Evolutionary conservation across 1,284 basidiomycete species (phyloP).

Genomic region (Rhodotorula sp.): DNA sequence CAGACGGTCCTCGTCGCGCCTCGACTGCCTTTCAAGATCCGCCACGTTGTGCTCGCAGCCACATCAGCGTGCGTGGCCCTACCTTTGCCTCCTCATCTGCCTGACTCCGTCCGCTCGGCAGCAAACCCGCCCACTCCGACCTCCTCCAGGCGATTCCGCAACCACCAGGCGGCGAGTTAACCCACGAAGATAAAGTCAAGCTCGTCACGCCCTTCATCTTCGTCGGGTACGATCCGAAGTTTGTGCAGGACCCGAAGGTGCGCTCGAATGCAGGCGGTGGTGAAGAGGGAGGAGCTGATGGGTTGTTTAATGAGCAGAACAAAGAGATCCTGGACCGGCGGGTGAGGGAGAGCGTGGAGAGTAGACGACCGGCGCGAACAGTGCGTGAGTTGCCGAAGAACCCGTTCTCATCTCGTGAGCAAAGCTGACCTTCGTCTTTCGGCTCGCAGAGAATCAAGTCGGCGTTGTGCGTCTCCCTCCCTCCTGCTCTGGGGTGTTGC

Average conservation of each 20-base stretch:
- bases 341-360: conserved; percentile 12
- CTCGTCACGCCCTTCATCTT: conserved; percentile 34
- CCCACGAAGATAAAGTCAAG: conserved; percentile 28
- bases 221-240: conserved; percentile 27
- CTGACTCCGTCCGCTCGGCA: neutral
- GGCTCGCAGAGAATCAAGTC: conserved; percentile 19
- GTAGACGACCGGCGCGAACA: conserved; percentile 14
- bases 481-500: rapidly evolving
- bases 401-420: too few relatives aligned
- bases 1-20: conserved; percentile 20
- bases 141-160: conserved; percentile 32
- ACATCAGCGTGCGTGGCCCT: conserved; percentile 28
- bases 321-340: conserved; percentile 14
- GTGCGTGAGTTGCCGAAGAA: conserved; percentile 3
- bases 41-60: conserved; percentile 28
- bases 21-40: conserved; percentile 26
- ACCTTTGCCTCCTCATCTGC: too few relatives aligned
- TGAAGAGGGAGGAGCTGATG: too few relatives aligned
- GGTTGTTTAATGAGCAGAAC: conserved; percentile 8
- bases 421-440: neutral
- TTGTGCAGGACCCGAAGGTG: conserved; percentile 15
- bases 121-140: conserved; percentile 37
- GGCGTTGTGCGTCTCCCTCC: conserved; percentile 12
- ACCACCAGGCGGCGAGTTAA: conserved; percentile 1
- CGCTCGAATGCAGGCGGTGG: neutral